A percentile compares a stretch with the other conserved stretches of the same genome.
Evolutionary conservation across 768 basidiomycete genomes (phyloP).

Genomic region (Suillus alpinus): DNA sequence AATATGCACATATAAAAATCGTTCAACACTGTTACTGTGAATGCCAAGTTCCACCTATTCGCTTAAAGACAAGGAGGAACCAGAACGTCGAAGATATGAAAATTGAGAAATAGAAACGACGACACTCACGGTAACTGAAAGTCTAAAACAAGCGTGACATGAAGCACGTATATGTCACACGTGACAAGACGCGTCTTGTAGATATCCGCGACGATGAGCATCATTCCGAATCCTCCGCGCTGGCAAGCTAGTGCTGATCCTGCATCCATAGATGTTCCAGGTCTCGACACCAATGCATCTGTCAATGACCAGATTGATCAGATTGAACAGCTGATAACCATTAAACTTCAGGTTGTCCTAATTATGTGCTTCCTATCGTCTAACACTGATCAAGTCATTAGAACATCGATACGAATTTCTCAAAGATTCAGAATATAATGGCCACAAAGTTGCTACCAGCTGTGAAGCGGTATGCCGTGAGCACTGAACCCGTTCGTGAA

Average conservation of each 20-base stretch:
- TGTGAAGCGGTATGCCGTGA: conserved; percentile 85
- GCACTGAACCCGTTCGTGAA: conserved; percentile 84
- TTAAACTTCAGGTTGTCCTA: conserved; percentile 75
- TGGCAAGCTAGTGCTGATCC: conserved; percentile 70
- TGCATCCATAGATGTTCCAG: conserved; percentile 62
- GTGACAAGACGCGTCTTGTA: conserved; percentile 18
- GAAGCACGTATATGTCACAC: conserved; percentile 22
- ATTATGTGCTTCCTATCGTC: conserved; percentile 2
- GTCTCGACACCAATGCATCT: conserved; percentile 67
- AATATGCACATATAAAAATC: not conserved
- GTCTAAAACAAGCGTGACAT: not conserved
- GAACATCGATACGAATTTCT: conserved; percentile 94
- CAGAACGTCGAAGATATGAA: not conserved
- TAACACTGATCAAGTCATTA: conserved; percentile 28
- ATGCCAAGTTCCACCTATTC: not conserved
- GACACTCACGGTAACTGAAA: no score
- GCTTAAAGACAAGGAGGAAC: not conserved
- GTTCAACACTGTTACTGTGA: not conserved
- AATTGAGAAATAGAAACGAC: no score
- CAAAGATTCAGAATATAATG: conserved; percentile 82
- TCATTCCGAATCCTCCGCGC: conserved; percentile 60
- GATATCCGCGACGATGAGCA: conserved; percentile 27
- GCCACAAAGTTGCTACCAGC: conserved; percentile 80
- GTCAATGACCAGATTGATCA: conserved; percentile 86
- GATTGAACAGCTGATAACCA: conserved; percentile 92